Evolutionary conservation across 2,329 filamentous ascomycete species (phyloP).

Genomic region (Stromatinia cepivora): DNA sequence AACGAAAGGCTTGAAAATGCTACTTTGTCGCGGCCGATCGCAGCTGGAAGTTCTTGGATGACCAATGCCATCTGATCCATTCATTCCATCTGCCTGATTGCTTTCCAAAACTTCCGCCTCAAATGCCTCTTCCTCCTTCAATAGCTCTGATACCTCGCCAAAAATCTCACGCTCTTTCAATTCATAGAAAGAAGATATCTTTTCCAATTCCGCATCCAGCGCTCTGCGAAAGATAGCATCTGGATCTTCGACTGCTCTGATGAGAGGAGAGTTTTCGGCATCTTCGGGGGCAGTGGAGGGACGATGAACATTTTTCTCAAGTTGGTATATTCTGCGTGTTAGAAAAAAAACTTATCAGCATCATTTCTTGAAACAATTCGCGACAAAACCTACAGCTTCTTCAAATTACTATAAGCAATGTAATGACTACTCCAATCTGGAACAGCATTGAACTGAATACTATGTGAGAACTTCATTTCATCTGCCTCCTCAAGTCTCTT

Average conservation of each 20-base stretch:
- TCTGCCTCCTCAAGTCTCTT: slow-evolving; percentile 69
- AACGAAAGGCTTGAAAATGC: slow-evolving; percentile 54
- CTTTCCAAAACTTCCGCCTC: slow-evolving; percentile 44
- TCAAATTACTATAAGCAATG: slow-evolving; percentile 97
- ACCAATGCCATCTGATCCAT: slow-evolving; percentile 27
- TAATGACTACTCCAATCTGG: slow-evolving; percentile 99
- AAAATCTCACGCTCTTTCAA: slow-evolving; percentile 87
- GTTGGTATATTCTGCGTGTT: slow-evolving; percentile 79
- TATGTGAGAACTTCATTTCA: slow-evolving; percentile 99
- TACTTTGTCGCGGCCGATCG: slow-evolving; percentile 47
- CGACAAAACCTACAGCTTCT: slow-evolving; percentile 75
- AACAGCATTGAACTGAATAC: slow-evolving; percentile 98
- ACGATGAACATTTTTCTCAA: slow-evolving; percentile 81
- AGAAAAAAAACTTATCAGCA: slow-evolving; percentile 1
- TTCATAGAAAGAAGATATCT: slow-evolving; percentile 87
- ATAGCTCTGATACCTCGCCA: slow-evolving; percentile 74
- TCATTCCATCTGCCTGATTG: slow-evolving; percentile 39
- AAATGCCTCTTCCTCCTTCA: slow-evolving; percentile 71
- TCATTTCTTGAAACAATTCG: neutral
- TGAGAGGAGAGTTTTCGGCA: slow-evolving; percentile 80
- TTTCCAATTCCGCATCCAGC: slow-evolving; percentile 87
- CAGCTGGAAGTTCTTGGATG: slow-evolving; percentile 48
- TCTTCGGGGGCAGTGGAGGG: slow-evolving; percentile 58
- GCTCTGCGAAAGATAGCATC: slow-evolving; percentile 80
- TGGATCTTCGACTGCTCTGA: slow-evolving; percentile 67